Evolutionary conservation across 2,329 filamentous ascomycete species (phyloP).

Genomic region (Penicillium vulpinum): DNA sequence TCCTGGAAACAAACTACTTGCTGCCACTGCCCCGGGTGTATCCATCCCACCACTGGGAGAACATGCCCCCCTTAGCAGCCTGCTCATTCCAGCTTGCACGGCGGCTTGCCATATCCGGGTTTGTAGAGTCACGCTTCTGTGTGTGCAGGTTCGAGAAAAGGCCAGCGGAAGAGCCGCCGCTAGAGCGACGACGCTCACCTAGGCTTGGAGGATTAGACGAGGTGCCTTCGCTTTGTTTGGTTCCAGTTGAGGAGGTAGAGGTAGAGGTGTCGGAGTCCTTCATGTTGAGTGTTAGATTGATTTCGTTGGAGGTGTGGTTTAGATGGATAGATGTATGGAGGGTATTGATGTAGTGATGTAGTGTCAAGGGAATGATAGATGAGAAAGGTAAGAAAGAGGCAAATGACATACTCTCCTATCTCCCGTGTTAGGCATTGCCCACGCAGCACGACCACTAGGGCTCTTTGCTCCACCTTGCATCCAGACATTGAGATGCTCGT

Average conservation of each 20-base stretch:
- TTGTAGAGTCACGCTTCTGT: slow-evolving; percentile 46
- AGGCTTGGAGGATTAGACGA: slow-evolving; percentile 15
- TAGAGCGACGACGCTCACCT: slow-evolving; percentile 31
- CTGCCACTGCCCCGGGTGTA: slow-evolving; percentile 33
- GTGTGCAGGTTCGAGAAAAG: slow-evolving; percentile 40
- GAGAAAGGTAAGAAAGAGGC: background rate
- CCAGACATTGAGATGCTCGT: slow-evolving; percentile 41
- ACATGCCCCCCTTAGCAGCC: slow-evolving; percentile 38
- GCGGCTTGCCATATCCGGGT: slow-evolving; percentile 38
- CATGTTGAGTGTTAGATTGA: background rate
- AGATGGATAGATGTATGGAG: background rate
- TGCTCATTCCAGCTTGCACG: slow-evolving; percentile 50
- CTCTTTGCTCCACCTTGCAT: slow-evolving; percentile 33
- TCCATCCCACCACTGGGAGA: slow-evolving; percentile 45
- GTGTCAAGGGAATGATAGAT: background rate
- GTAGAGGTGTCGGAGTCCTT: slow-evolving; percentile 34
- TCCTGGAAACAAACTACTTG: background rate
- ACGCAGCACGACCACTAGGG: slow-evolving; percentile 23
- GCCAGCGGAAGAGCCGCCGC: slow-evolving; percentile 18
- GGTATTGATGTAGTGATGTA: background rate
- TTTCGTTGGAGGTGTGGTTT: background rate
- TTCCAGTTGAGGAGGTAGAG: slow-evolving; percentile 25
- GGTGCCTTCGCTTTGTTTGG: slow-evolving; percentile 13
- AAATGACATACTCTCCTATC: slow-evolving; percentile 31
- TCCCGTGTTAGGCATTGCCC: slow-evolving; percentile 20